Conservation (phyloP, 371 early-diverging fungal genomes). For the Apophysomyces variabilis region DNA sequence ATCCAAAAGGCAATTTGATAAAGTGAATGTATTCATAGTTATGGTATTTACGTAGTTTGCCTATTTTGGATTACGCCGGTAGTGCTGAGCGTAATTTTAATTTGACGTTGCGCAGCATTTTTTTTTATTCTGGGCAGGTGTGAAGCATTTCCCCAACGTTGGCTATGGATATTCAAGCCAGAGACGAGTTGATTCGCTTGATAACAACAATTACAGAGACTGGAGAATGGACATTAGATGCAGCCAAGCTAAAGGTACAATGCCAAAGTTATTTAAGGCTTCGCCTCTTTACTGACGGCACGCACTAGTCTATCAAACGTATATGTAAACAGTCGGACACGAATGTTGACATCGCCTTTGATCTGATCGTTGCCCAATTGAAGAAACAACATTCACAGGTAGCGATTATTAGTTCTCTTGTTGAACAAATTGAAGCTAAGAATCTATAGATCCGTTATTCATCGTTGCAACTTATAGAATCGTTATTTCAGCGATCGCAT, state of each 20-base stretch:
- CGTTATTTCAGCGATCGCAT: conserved; percentile 72
- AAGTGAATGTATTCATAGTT: no score
- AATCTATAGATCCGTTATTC: conserved; percentile 66
- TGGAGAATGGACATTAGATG: conserved; percentile 46
- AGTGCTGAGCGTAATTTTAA: no score
- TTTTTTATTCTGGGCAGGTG: no score
- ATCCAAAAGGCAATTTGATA: no score
- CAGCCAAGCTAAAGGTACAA: conserved; percentile 32
- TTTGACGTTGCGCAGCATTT: no score
- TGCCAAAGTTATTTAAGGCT: background rate
- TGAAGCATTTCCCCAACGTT: background rate
- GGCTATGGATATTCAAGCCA: conserved; percentile 32
- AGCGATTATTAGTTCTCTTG: conserved; percentile 5
- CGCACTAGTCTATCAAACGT: conserved; percentile 54
- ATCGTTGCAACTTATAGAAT: conserved; percentile 62
- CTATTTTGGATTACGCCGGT: no score
- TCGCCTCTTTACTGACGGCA: background rate
- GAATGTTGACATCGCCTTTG: conserved; percentile 49
- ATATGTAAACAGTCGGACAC: conserved; percentile 56
- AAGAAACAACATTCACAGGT: conserved; percentile 72
- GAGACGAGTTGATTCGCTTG: conserved; percentile 23
- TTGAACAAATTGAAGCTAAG: background rate
- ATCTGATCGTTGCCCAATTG: conserved; percentile 54
- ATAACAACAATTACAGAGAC: conserved; percentile 47
- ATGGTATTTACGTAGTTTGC: no score